Conservation (phyloP, 306 rosid species). For the Psophocarpus tetragonolobus region DNA sequence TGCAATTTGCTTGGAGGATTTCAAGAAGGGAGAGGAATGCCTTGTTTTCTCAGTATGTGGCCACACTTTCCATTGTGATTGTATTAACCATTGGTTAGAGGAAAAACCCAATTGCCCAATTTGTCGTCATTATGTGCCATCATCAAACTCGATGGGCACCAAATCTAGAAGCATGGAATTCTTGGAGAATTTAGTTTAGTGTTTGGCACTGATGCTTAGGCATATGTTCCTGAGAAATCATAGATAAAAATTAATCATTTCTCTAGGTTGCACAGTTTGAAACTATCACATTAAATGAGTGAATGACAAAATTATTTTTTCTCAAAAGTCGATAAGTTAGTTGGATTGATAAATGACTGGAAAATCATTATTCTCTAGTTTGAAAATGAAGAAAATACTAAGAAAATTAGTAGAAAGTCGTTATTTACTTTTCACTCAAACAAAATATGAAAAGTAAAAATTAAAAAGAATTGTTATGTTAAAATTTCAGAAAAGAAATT, state of each 20-base stretch:
- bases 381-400: too few species aligned
- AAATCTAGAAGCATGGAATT: neutral
- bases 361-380: too few species aligned
- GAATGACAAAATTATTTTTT: too few species aligned
- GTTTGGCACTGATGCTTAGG: neutral
- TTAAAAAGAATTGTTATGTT: too few species aligned
- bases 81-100: conserved; percentile 53
- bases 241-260: neutral
- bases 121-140: conserved; percentile 45
- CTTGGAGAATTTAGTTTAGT: neutral
- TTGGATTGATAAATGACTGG: too few species aligned
- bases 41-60: conserved; percentile 46
- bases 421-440: too few species aligned
- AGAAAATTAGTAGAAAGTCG: too few species aligned
- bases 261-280: too few species aligned
- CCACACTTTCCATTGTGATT: conserved; percentile 52
- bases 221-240: neutral
- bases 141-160: neutral
- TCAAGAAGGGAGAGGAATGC: conserved; percentile 46
- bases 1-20: conserved; percentile 58
- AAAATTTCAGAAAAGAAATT: too few species aligned
- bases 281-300: too few species aligned
- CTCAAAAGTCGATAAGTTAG: too few species aligned
- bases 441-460: too few species aligned
- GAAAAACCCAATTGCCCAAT: conserved; percentile 54